phyloP scores from a whole-genome alignment of 139 green algal genomes.

The Tetratostichococcus sp. region DNA sequence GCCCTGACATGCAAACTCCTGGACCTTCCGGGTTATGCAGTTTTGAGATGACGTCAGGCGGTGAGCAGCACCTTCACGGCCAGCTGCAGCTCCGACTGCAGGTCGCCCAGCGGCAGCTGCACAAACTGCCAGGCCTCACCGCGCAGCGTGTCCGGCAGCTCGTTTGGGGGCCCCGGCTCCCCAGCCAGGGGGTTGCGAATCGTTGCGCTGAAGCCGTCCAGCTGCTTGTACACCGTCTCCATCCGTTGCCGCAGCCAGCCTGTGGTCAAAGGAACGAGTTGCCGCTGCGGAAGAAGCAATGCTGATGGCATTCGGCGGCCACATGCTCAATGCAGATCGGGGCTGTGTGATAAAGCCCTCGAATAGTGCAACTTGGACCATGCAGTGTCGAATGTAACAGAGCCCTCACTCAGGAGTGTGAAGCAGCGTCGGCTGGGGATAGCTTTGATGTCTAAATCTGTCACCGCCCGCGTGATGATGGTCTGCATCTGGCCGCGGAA shows the following conservation, averaged over 20 bases:
- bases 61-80: slow-evolving; percentile 31
- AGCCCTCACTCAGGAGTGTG: slow-evolving; percentile 72
- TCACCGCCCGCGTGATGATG: slow-evolving; percentile 92
- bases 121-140: slow-evolving; percentile 97
- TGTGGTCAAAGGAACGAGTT: slow-evolving; percentile 7
- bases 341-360: no score
- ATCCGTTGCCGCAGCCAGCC: slow-evolving; percentile 81
- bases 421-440: slow-evolving; percentile 90
- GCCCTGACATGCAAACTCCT: no score
- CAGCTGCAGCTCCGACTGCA: slow-evolving; percentile 56
- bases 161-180: slow-evolving; percentile 73
- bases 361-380: no score
- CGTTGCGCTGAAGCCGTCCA: slow-evolving; percentile 80
- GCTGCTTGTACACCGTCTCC: slow-evolving; percentile 80
- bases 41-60: no score
- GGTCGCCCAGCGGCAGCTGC: slow-evolving; percentile 81
- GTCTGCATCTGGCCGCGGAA: slow-evolving; percentile 98
- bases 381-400: no score
- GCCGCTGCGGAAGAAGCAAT: no score
- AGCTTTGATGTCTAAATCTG: slow-evolving; percentile 83
- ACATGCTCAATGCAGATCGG: no score
- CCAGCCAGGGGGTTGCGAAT: slow-evolving; percentile 75
- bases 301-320: no score
- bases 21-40: no score
- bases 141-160: slow-evolving; percentile 86